Conservation (phyloP, 2,329 filamentous ascomycete genomes). For the Acephala macrosclerotiorum region DNA sequence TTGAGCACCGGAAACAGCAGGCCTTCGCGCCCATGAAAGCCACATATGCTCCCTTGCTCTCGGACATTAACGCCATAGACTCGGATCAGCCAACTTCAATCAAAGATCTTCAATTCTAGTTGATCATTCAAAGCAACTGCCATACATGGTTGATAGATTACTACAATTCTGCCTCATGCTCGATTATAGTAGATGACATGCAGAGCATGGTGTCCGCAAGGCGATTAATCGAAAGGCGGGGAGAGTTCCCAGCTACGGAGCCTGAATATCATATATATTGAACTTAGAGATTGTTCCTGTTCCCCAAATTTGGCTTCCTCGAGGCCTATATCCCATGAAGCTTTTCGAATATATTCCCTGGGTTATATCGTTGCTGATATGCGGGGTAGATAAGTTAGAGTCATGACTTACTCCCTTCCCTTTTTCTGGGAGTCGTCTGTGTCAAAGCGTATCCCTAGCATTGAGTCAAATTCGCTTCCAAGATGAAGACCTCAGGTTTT, state of each 20-base stretch:
- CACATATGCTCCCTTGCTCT: too few relatives aligned
- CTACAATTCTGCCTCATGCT: neutral
- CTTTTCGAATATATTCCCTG: conserved; percentile 27
- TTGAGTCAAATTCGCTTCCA: conserved; percentile 24
- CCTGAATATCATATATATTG: conserved; percentile 30
- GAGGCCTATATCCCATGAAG: conserved; percentile 12
- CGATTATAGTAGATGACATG: neutral
- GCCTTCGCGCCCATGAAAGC: too few relatives aligned
- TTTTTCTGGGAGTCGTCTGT: conserved; percentile 10
- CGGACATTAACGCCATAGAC: too few relatives aligned
- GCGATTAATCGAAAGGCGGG: conserved; percentile 35
- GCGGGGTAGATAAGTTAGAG: conserved; percentile 25
- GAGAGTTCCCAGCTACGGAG: conserved; percentile 24
- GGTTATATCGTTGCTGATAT: conserved; percentile 14
- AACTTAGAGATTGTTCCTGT: conserved; percentile 17
- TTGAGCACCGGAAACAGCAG: too few relatives aligned
- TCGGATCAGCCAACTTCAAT: too few relatives aligned
- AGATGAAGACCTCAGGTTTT: conserved; percentile 38
- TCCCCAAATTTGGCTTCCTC: conserved; percentile 15
- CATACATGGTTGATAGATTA: neutral
- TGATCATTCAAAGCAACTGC: too few relatives aligned
- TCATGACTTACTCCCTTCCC: conserved; percentile 8
- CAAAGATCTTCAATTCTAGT: too few relatives aligned
- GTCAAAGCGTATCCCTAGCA: conserved; percentile 11
- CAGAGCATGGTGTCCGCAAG: conserved; percentile 11